Evolutionary conservation across 2,329 filamentous ascomycete genomes (phyloP), one percentile per base, ranked within the genome.

Genomic region (Aspergillus tamarii): DNA sequence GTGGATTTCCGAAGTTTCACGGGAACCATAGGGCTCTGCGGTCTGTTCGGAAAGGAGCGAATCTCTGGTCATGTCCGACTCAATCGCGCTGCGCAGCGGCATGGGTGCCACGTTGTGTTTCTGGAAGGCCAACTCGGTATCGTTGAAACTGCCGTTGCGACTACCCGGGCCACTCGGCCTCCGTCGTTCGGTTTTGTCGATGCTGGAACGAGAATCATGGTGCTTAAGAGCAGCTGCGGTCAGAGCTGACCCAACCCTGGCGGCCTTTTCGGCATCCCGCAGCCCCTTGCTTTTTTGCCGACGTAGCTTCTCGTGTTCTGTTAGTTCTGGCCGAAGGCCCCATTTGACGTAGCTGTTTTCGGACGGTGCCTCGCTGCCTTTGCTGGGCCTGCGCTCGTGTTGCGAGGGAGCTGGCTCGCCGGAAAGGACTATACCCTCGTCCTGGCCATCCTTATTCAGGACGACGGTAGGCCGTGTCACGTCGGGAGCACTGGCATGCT

Each of bases 41-140:
- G 91, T 92, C 32, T 91, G 89, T 34, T 92, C 91, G 6, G 94
- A 95, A 21, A 95, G 80, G 60, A 98, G 92, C 0, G 94, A 97
- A 19, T 91, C 91, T 70, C 94, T 86, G 0, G 94, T 98, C 61
- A 97, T 79, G 58, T 97, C 94, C 0, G 94, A 96, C 48, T 91
- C 88, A 62, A 96, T 87, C 61, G 93, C 92, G 77, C 94, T 97
- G 77, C 91, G 90, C 66, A 97, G 84, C 3, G 94, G 94, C 90
- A 97, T 93, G 7, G 92, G 92, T 8, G 93, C 90, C 16, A 91
- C 86, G 56, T 88, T 82, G 58, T 87, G 84, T 67, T 77, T 82
- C 64, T 86, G 73, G 68, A 83, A 83, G 21, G 81, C 74, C 43
- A 85, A 80, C 60, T 87, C 85, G 3, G 82, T 87, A 63, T 88